Evolutionary conservation across 208 protist genomes (phyloP).

Genomic region (Acanthamoeba castellanii): DNA sequence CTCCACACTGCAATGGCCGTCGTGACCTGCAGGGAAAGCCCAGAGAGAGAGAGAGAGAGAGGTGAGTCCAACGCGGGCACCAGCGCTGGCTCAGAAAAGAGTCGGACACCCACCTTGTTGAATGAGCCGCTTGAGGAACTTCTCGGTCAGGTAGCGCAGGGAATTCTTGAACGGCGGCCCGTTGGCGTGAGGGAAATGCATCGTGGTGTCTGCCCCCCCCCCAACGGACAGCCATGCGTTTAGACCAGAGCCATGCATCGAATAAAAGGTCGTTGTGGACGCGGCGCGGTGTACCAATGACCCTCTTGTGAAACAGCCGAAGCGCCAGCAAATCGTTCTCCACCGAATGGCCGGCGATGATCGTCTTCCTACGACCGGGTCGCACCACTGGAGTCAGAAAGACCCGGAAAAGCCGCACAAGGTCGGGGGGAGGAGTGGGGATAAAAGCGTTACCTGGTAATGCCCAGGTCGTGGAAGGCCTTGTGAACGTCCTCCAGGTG

Average conservation of each 20-base stretch:
- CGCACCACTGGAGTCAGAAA: not conserved
- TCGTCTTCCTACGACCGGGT: slow-evolving; percentile 85
- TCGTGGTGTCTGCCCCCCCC: slow-evolving; percentile 82
- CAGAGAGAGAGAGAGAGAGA: not conserved
- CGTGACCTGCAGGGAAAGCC: not conserved
- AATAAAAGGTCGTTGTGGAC: not conserved
- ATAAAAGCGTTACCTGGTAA: slow-evolving; percentile 47
- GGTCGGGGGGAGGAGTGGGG: not conserved
- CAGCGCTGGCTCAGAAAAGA: not conserved
- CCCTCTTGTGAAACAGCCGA: slow-evolving; percentile 90
- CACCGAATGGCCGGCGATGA: slow-evolving; percentile 94
- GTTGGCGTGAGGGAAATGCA: slow-evolving; percentile 93
- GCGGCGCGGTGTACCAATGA: slow-evolving; percentile 89
- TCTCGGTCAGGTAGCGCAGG: slow-evolving; percentile 91
- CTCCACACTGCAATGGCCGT: slow-evolving; percentile 21
- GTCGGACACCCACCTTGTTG: slow-evolving; percentile 85
- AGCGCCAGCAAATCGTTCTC: slow-evolving; percentile 96
- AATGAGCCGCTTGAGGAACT: slow-evolving; percentile 91
- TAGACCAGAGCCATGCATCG: not conserved
- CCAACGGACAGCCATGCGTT: too few species aligned
- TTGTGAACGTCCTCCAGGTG: slow-evolving; percentile 91
- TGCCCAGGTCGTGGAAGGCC: slow-evolving; percentile 87
- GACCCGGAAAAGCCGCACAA: not conserved
- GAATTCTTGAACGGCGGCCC: slow-evolving; percentile 92
- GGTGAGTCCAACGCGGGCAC: not conserved